phyloP scores from a whole-genome alignment of 805 yeast genomes.

The Naumovozyma baii region DNA sequence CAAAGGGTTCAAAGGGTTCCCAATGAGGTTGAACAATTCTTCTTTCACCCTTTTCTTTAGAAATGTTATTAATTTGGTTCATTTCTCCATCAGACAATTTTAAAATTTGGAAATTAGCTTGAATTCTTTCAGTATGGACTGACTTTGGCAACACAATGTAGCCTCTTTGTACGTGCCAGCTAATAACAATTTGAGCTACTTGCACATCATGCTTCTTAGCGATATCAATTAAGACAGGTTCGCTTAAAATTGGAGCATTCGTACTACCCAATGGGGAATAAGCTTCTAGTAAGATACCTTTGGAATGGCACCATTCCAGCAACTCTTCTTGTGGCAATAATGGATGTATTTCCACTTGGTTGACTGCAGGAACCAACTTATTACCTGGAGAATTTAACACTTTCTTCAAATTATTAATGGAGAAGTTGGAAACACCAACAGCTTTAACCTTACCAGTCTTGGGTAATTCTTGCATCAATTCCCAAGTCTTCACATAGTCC shows the following conservation, averaged over 20 bases:
- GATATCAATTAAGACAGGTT: slow-evolving; percentile 35
- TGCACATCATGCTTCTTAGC: slow-evolving; percentile 34
- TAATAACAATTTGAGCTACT: slow-evolving; percentile 44
- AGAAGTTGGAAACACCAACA: slow-evolving; percentile 71
- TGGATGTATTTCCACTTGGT: slow-evolving; percentile 75
- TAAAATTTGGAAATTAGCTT: slow-evolving; percentile 27
- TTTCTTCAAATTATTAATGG: slow-evolving; percentile 41
- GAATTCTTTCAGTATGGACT: slow-evolving; percentile 36
- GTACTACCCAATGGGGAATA: slow-evolving; percentile 69
- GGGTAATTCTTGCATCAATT: slow-evolving; percentile 49
- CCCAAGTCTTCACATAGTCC: slow-evolving; percentile 50
- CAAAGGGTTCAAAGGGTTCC: slow-evolving; percentile 12
- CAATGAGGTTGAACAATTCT: slow-evolving; percentile 26
- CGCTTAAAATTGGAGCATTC: slow-evolving; percentile 42
- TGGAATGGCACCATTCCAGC: slow-evolving; percentile 39
- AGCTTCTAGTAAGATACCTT: slow-evolving; percentile 56
- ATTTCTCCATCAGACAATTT: slow-evolving; percentile 32
- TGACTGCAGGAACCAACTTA: slow-evolving; percentile 52
- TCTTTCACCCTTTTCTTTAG: slow-evolving; percentile 23
- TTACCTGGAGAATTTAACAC: slow-evolving; percentile 42
- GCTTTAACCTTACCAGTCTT: slow-evolving; percentile 45
- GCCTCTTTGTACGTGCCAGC: slow-evolving; percentile 53
- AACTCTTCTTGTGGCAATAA: slow-evolving; percentile 56
- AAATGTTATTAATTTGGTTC: slow-evolving; percentile 20
- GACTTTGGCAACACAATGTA: slow-evolving; percentile 46